phyloP scores from a whole-genome alignment of 1,139 yeast genomes.

The Suhomyces choctaworum region DNA sequence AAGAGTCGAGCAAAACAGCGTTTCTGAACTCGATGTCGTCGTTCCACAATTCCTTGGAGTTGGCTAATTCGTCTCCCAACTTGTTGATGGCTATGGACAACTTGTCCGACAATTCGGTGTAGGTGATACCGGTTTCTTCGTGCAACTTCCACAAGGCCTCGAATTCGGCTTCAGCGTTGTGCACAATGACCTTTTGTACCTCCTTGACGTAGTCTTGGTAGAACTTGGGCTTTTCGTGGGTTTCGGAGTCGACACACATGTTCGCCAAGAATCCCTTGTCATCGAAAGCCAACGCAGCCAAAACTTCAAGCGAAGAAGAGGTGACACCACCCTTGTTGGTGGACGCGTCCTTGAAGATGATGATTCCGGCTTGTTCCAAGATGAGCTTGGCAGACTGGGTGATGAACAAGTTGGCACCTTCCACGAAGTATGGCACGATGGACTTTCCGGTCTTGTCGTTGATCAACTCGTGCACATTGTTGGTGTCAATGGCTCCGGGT shows the following conservation, averaged over 20 bases:
- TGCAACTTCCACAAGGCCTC: slow-evolving; percentile 83
- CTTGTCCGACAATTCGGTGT: slow-evolving; percentile 80
- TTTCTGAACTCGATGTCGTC: slow-evolving; percentile 78
- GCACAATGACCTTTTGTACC: slow-evolving; percentile 73
- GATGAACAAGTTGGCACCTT: slow-evolving; percentile 94
- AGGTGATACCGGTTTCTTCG: slow-evolving; percentile 63
- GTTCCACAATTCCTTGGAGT: slow-evolving; percentile 81
- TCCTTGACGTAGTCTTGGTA: slow-evolving; percentile 80
- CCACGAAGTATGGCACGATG: slow-evolving; percentile 84
- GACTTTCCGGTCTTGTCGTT: slow-evolving; percentile 76
- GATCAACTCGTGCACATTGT: slow-evolving; percentile 72
- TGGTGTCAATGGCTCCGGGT: slow-evolving; percentile 92
- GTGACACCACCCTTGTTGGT: slow-evolving; percentile 99
- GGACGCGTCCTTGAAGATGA: slow-evolving; percentile 92
- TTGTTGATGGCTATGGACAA: slow-evolving; percentile 85
- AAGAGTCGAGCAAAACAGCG: slow-evolving; percentile 71
- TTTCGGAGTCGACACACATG: slow-evolving; percentile 67
- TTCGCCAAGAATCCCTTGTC: slow-evolving; percentile 74
- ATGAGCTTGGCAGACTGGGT: slow-evolving; percentile 91
- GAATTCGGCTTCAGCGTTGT: slow-evolving; percentile 83
- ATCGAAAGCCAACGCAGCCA: slow-evolving; percentile 89
- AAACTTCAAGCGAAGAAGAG: slow-evolving; percentile 91
- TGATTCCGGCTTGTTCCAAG: slow-evolving; percentile 82
- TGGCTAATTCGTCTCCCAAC: slow-evolving; percentile 83
- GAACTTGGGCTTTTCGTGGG: slow-evolving; percentile 63